Percentiles rank a stretch among this genome's conserved stretches.
phyloP scores from a whole-genome alignment of 169 alveolate species.

The Theileria annulata region DNA sequence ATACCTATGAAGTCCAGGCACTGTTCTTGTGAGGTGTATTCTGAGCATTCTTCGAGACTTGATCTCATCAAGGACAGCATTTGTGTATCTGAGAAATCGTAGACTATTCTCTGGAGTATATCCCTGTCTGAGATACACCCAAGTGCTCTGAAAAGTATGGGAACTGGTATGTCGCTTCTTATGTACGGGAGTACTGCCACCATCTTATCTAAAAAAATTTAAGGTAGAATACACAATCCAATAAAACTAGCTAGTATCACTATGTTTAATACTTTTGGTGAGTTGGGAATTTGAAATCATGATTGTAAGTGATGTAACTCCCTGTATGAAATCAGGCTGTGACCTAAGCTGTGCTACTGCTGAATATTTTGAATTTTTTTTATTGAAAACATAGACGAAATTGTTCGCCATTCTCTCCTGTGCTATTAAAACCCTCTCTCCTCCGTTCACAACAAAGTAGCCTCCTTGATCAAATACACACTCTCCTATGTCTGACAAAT shows the following conservation, averaged over 20 bases:
- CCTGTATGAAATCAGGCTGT: slow-evolving; percentile 91
- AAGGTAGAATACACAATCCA: slow-evolving; percentile 73
- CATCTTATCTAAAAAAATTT: slow-evolving; percentile 86
- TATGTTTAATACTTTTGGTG: slow-evolving; percentile 12
- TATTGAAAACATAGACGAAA: slow-evolving; percentile 96
- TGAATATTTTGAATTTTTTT: slow-evolving; percentile 93
- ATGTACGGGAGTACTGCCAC: slow-evolving; percentile 95
- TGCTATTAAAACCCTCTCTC: slow-evolving; percentile 99
- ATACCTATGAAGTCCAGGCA: slow-evolving; percentile 77
- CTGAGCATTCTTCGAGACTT: slow-evolving; percentile 93
- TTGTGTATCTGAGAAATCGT: slow-evolving; percentile 94
- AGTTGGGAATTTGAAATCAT: slow-evolving; percentile 77
- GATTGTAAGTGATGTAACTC: slow-evolving; percentile 92
- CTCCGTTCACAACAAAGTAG: slow-evolving; percentile 98
- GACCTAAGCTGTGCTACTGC: slow-evolving; percentile 98
- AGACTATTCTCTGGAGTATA: slow-evolving; percentile 85
- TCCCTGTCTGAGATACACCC: slow-evolving; percentile 91
- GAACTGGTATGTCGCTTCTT: slow-evolving; percentile 95
- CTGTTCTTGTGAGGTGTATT: slow-evolving; percentile 90
- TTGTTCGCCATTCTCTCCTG: slow-evolving; percentile 99
- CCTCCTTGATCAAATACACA: slow-evolving; percentile 98
- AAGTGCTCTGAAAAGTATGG: slow-evolving; percentile 96
- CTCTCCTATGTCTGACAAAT: slow-evolving; percentile 92
- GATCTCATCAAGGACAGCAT: slow-evolving; percentile 95
- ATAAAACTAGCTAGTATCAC: slow-evolving; percentile 53